A percentile compares a stretch with the other conserved stretches of the same genome.
phyloP scores from a whole-genome alignment of 805 yeast genomes.

The Metschnikowia koreensis region DNA sequence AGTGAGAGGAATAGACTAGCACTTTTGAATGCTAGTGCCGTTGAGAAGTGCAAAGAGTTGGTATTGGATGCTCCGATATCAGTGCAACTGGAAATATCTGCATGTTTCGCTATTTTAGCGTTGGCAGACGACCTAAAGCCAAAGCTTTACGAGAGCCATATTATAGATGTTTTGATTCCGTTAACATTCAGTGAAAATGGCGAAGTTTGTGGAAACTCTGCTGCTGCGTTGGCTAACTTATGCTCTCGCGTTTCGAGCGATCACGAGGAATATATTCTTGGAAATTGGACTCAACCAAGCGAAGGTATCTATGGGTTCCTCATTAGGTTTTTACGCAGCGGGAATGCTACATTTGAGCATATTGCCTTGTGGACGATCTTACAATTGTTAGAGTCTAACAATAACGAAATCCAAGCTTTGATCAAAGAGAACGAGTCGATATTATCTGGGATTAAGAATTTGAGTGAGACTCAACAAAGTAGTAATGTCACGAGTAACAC shows the following conservation, averaged over 20 bases:
- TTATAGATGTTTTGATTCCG: slow-evolving; percentile 86
- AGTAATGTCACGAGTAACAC: slow-evolving; percentile 7
- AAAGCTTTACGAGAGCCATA: slow-evolving; percentile 76
- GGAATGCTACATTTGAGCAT: slow-evolving; percentile 94
- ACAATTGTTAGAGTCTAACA: slow-evolving; percentile 87
- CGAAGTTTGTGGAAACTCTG: slow-evolving; percentile 97
- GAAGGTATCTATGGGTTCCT: slow-evolving; percentile 88
- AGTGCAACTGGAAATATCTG: slow-evolving; percentile 94
- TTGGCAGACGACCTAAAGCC: slow-evolving; percentile 92
- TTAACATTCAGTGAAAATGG: slow-evolving; percentile 82
- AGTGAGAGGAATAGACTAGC: slow-evolving; percentile 91
- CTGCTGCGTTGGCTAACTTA: slow-evolving; percentile 95
- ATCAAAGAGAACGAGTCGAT: slow-evolving; percentile 56
- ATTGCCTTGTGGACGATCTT: slow-evolving; percentile 96
- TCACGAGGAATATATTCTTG: slow-evolving; percentile 69
- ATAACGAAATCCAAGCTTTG: slow-evolving; percentile 54
- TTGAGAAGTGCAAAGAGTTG: slow-evolving; percentile 84
- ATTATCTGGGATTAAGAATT: slow-evolving; percentile 52
- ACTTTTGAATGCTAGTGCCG: slow-evolving; percentile 92
- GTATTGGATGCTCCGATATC: slow-evolving; percentile 83
- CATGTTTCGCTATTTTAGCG: slow-evolving; percentile 95
- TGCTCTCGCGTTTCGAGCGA: slow-evolving; percentile 83
- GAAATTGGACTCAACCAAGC: slow-evolving; percentile 73
- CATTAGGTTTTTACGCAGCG: slow-evolving; percentile 72
- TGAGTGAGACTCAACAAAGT: slow-evolving; percentile 37